Conservation (phyloP, 2,329 filamentous ascomycete species). For the Cladosporium sp. region DNA sequence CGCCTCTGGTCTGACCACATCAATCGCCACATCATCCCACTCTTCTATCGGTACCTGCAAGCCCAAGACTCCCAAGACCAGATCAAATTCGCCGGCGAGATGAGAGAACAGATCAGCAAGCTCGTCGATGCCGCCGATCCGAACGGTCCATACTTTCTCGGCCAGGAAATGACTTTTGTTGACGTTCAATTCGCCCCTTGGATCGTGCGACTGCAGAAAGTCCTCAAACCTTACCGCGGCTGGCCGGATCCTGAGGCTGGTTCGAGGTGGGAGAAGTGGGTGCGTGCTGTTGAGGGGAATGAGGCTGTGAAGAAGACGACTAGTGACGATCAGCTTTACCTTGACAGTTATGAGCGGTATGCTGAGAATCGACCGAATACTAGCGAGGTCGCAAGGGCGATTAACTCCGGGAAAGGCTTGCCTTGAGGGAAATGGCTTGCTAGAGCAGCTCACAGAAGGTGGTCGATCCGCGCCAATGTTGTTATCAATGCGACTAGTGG, state of each 20-base stretch:
- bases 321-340: constrained; percentile 60
- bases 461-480: too few relatives aligned
- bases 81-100: constrained; percentile 52
- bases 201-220: constrained; percentile 62
- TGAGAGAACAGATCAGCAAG: constrained; percentile 62
- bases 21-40: constrained; percentile 69
- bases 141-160: constrained; percentile 66
- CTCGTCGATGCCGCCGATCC: constrained; percentile 53
- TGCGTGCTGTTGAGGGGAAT: constrained; percentile 63
- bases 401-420: constrained; percentile 53
- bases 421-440: constrained; percentile 45
- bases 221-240: constrained; percentile 59
- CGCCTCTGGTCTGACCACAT: constrained; percentile 79
- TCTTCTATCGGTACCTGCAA: constrained; percentile 70
- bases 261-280: constrained; percentile 64
- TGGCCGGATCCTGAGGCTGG: constrained; percentile 62
- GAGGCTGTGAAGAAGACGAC: constrained; percentile 62
- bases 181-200: constrained; percentile 74
- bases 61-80: constrained; percentile 58
- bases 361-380: constrained; percentile 58
- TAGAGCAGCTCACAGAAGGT: too few relatives aligned
- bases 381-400: constrained; percentile 53
- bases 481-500: too few relatives aligned
- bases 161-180: constrained; percentile 56
- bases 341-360: constrained; percentile 63